Evolutionary conservation across 148 eudicot genomes (phyloP), one percentile per base, ranked within the genome.

Genomic region (Rhododendron ferrugineum): DNA sequence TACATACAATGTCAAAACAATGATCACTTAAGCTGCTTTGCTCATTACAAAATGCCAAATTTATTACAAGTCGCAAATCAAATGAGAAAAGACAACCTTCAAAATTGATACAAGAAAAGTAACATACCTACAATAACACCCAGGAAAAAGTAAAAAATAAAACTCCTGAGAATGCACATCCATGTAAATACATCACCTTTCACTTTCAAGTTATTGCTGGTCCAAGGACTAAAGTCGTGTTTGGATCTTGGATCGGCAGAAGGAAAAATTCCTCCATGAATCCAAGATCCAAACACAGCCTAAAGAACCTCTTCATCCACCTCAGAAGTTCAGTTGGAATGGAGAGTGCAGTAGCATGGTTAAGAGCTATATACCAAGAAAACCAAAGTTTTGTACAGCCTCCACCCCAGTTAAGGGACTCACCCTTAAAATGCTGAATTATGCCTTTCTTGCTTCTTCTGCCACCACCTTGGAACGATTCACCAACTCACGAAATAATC

Each of bases 51-150:
- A 34, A 54, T 18, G 18, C 6, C 22, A 44, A 20, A 23, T 58
- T 60, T 82, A 62, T 60, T 40, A 26, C 52, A 20, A 83, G 40
- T 30, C 36, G 42, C 26, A 50, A 34, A 72, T 28, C 14, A 42
- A 83, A 72, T 26, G 79, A 73, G 70, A 70, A 68, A 49, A 5
- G 46, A 34, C 7, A 23, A 73, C 6, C 6, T 3, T 46, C 85
- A 83, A 83, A 83, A 83, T 50, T 83, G 62, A 49, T 32, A 73
- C 79, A 54, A 11, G 44, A 50, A 1, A 44, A 68, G 77, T 44
- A 23, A 66, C 36, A 66, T 42, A 44, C 68, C 54, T 47, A 11
- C 6, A 6, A 49, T 18, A 70, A 47, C 11, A 11, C 18, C 26
- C 77, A 72, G 3, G 14, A 28, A 49, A 13, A 16, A 13, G 76